A percentile compares a stretch with the other conserved stretches of the same genome.
These are phyloP conservation scores for Saksenaea vasiformis DNA, from an alignment of 371 early-diverging fungal species.

Conservation along the genomic window DNA sequence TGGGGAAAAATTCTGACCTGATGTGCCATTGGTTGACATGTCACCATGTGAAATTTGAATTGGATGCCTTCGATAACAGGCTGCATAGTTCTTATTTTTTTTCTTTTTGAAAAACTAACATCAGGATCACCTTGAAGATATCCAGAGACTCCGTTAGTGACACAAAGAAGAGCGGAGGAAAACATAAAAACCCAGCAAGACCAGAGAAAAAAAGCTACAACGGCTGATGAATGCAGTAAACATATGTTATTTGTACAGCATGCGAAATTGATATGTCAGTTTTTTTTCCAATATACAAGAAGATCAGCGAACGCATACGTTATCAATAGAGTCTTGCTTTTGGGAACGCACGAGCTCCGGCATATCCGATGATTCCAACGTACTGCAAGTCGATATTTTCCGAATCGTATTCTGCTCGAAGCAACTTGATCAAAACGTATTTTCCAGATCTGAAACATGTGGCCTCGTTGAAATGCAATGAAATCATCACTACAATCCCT, in stretches of 20 bases:
- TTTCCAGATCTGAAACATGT: conserved; percentile 22
- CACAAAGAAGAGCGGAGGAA: too few species aligned
- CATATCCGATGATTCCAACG: conserved; percentile 32
- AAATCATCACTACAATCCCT: background rate
- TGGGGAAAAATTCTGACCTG: too few species aligned
- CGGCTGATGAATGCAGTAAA: too few species aligned
- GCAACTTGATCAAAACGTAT: conserved; percentile 31
- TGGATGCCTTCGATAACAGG: too few species aligned
- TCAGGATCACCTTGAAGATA: too few species aligned
- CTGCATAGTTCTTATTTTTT: too few species aligned
- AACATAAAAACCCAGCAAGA: too few species aligned
- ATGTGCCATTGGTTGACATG: too few species aligned
- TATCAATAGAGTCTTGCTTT: conserved; percentile 3
- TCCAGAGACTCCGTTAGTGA: too few species aligned
- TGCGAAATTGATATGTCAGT: background rate
- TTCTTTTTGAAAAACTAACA: too few species aligned
- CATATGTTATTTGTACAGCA: background rate
- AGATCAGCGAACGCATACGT: background rate
- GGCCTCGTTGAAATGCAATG: background rate
- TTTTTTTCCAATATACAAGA: conserved; percentile 8
- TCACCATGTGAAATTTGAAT: too few species aligned
- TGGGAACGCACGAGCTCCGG: conserved; percentile 30
- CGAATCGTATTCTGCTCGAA: conserved; percentile 26
- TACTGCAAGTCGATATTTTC: conserved; percentile 43
- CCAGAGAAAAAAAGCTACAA: too few species aligned